phyloP scores from a whole-genome alignment of 352 stramenopile genomes.

The Phytophthora pisi region DNA sequence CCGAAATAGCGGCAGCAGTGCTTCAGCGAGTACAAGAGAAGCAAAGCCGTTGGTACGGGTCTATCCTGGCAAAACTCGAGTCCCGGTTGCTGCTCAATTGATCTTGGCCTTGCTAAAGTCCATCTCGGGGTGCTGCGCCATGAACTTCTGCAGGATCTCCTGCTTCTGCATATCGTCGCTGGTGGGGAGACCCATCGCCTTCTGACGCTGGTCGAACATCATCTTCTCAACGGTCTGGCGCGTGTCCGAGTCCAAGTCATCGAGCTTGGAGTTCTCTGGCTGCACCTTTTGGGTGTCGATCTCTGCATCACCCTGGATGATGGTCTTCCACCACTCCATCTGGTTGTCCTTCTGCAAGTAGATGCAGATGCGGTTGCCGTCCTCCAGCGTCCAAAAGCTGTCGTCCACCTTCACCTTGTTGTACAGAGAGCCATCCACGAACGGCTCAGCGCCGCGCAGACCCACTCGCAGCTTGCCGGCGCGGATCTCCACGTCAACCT shows the following conservation, averaged over 20 bases:
- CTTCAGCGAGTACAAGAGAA: neutral
- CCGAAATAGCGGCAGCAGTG: constrained; percentile 10
- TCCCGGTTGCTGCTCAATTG: constrained; percentile 56
- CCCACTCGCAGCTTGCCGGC: constrained; percentile 92
- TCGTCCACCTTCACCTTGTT: constrained; percentile 98
- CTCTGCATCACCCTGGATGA: constrained; percentile 94
- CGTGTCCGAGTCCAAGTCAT: constrained; percentile 98
- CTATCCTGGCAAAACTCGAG: neutral
- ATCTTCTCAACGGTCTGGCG: constrained; percentile 99
- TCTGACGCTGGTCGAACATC: constrained; percentile 99
- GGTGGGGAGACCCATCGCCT: constrained; percentile 96
- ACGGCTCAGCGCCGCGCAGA: constrained; percentile 69
- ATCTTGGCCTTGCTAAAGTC: constrained; percentile 99
- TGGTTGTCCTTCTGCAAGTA: constrained; percentile 98
- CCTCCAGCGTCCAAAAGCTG: constrained; percentile 99
- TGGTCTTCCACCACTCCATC: constrained; percentile 99
- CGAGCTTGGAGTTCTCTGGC: constrained; percentile 98
- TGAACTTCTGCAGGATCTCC: constrained; percentile 99
- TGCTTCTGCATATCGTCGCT: constrained; percentile 98
- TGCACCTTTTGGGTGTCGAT: constrained; percentile 99
- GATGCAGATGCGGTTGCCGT: constrained; percentile 89
- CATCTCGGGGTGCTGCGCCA: constrained; percentile 99
- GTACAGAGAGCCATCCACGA: constrained; percentile 93
- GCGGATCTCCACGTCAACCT: constrained; percentile 93
- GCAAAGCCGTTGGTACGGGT: neutral